Base-by-base conservation (phyloP, 2,329 filamentous ascomycete genomes). In the Chlorencoelia australis region DNA sequence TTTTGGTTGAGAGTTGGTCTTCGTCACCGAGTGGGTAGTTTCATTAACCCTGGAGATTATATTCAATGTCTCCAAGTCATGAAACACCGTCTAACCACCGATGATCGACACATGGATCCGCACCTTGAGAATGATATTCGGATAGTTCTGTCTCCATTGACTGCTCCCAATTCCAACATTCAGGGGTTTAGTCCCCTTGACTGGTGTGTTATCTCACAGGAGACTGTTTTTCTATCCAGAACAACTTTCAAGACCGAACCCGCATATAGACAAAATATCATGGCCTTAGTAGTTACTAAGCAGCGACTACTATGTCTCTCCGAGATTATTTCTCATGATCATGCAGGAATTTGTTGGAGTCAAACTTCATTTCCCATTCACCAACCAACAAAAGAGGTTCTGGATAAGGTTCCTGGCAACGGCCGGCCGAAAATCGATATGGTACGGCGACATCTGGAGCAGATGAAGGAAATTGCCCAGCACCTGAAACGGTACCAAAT, bases 281-380 rank as follows among this genome's bases (percentile, higher is more conserved):
- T 51, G 49, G 20, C 14, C 7, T 20, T 11, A n/a, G n/a, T 50
- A 9, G 46, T 42, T 7, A 13, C 9, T 4, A 20, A 32, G 2
- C 17, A 36, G 3, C 16, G 18, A 25, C 10, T 43, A 7, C 31
- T 47, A 13, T 13, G 19, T 20, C 33, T 53, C 5, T 42, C 38
- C 2, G 35, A 46, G 2, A 5, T 53, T 18, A 30, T 51, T 15
- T 40, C 39, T 2, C 13, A 41, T 11, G 24, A 42, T 6, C 14
- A 50, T 35, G 37, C 27, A 13, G 21, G 42, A 6, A 24, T 53
- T 2, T 51, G 50, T 19, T 53, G 48, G 48, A 53, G 45, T 16
- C 49, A 51, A 15, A 49, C 41, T 4, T 30, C 43, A 14, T 53
- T 51, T 32, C 27, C 41, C 2, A 7, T 30, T 21, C 30, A 41